phyloP scores from a whole-genome alignment of 2,329 filamentous ascomycete species.

The Paraconiothyrium sp. region DNA sequence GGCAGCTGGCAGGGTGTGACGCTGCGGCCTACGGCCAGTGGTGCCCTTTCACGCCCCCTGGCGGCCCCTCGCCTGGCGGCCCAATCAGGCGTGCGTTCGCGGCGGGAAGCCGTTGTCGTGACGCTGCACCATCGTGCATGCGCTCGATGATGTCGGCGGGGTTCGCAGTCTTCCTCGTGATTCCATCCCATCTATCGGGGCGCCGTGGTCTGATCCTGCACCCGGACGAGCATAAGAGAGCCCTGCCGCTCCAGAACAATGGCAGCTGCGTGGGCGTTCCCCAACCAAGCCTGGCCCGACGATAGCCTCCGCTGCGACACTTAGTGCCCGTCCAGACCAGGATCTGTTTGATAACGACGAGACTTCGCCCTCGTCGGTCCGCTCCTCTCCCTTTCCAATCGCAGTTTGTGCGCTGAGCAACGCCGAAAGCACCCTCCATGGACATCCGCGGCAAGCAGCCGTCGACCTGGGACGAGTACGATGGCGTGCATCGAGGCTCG shows the following conservation, averaged over 20 bases:
- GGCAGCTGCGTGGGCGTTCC: slow-evolving; percentile 4
- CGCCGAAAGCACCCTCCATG: slow-evolving; percentile 33
- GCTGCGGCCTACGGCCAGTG: slow-evolving; percentile 6
- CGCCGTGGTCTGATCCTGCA: slow-evolving; percentile 13
- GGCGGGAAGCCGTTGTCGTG: slow-evolving; percentile 14
- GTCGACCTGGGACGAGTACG: slow-evolving; percentile 58
- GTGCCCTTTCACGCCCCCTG: not conserved
- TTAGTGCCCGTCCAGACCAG: slow-evolving; percentile 45
- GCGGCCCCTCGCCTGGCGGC: slow-evolving; percentile 12
- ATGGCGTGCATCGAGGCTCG: slow-evolving; percentile 54
- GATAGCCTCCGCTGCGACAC: slow-evolving; percentile 37
- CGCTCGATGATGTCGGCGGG: slow-evolving; percentile 24
- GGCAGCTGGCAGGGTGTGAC: slow-evolving; percentile 16
- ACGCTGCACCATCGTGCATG: slow-evolving; percentile 13
- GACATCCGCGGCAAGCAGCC: slow-evolving; percentile 53
- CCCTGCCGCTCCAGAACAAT: slow-evolving; percentile 9
- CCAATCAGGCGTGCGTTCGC: slow-evolving; percentile 8
- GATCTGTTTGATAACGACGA: slow-evolving; percentile 15
- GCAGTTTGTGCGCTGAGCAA: slow-evolving; percentile 5
- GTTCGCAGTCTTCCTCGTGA: slow-evolving; percentile 23
- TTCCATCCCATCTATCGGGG: slow-evolving; percentile 14
- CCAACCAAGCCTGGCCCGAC: slow-evolving; percentile 34
- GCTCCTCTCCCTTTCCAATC: slow-evolving; percentile 21
- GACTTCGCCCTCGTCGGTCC: slow-evolving; percentile 9
- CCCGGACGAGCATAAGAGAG: not conserved